Evolutionary conservation across 352 stramenopile species (phyloP).

Genomic region (Ophiocytium majus): DNA sequence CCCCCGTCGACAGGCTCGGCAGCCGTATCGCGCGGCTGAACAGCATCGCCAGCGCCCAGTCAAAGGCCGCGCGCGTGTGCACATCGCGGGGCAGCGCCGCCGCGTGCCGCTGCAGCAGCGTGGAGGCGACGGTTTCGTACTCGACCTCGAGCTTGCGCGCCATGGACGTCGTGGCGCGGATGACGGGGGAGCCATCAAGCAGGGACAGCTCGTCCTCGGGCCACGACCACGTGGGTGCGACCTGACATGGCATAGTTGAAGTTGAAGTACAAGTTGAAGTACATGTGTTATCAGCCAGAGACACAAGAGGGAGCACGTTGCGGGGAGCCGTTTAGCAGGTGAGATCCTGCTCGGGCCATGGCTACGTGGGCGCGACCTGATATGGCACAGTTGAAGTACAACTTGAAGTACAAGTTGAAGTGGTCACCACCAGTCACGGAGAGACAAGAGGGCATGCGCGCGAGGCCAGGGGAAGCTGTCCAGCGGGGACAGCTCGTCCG

Average conservation of each 20-base stretch:
- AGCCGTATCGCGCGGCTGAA: slow-evolving; percentile 62
- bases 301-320: no score
- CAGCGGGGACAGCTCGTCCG: slow-evolving; percentile 71
- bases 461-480: slow-evolving; percentile 70
- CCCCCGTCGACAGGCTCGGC: slow-evolving; percentile 56
- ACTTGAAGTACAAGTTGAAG: no score
- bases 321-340: slow-evolving; percentile 69
- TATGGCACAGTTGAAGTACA: no score
- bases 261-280: no score
- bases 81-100: slow-evolving; percentile 50
- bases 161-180: slow-evolving; percentile 68
- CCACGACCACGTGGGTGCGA: slow-evolving; percentile 73
- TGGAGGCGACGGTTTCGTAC: slow-evolving; percentile 65
- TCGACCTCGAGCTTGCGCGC: slow-evolving; percentile 70
- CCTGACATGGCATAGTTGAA: no score
- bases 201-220: slow-evolving; percentile 69
- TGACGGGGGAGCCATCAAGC: slow-evolving; percentile 69
- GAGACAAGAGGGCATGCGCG: no score
- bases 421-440: no score
- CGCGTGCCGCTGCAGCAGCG: slow-evolving; percentile 32
- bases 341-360: slow-evolving; percentile 73
- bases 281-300: no score
- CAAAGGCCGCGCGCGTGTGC: slow-evolving; percentile 68
- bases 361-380: slow-evolving; percentile 67
- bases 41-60: slow-evolving; percentile 77